Evolutionary conservation across 176 grass and related monocot genomes (phyloP), one percentile per base, ranked within the genome.

Genomic region (Oryza officinalis): DNA sequence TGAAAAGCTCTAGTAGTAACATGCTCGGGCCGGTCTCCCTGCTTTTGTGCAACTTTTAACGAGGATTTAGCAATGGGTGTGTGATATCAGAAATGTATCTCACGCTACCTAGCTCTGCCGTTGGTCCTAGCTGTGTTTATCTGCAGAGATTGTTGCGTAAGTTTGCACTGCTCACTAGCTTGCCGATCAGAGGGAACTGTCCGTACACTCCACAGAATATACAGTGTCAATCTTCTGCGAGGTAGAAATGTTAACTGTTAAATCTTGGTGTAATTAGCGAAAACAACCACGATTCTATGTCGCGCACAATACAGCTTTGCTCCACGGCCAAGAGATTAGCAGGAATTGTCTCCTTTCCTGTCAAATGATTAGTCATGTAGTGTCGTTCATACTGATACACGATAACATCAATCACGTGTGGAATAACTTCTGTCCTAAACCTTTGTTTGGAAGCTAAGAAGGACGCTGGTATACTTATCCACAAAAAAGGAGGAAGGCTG

Each of bases 381-480:
- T 57, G 52, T 57, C 20, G 52, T 57, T 57, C 52, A 54, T 2
- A 54, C 18, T 8, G 6, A 9, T n/a, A n/a, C 52, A n/a, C 52
- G 52, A 57, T 57, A 57, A n/a, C 31, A 59, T 20, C 35, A 27
- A 43, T 57, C 65, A 82, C 85, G 27, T 22, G 17, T 37, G 12
- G 26, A 72, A 50, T 27, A 22, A 3, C n/a, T 18, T 41, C 65
- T 38, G n/a, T 71, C 45, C 79, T 79, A 87, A 75, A 50, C 84
- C 84, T 79, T 90, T 80, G 84, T 84, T 84, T 87, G 45, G n/a
- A 87, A 87, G 80, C 70, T 44, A 87, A 84, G 83, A 87, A 84
- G 83, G 67, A n/a, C 81, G 88, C 31, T 33, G 60, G 47, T 13
- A 23, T 68, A 30, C 60, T 83, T 68, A 86, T 90, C 83, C 79